Conservation (phyloP, 73 alveolate species). For the Uronychia setigera region DNA sequence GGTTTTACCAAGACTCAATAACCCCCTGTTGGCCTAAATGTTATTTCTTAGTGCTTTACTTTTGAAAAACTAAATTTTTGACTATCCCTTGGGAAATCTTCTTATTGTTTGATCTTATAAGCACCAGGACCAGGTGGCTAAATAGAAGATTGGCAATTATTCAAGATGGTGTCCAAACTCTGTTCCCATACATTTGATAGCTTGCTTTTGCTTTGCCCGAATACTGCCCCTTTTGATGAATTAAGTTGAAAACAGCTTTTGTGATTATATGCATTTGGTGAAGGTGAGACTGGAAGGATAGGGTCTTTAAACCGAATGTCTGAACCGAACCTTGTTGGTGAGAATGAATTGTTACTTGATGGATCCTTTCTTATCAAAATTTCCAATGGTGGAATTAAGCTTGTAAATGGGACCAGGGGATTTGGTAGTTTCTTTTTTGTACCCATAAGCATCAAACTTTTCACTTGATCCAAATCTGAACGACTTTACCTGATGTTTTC, state of each 20-base stretch:
- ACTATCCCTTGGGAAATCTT: background rate
- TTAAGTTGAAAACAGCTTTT: background rate
- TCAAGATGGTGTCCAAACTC: background rate
- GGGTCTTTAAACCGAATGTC: background rate
- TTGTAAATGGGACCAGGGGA: slow-evolving; percentile 14
- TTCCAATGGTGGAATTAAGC: background rate
- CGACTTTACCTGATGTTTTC: background rate
- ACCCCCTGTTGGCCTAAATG: too few relatives aligned
- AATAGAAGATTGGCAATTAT: background rate
- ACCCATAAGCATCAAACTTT: slow-evolving; percentile 2
- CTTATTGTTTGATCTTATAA: background rate
- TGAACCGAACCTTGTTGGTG: background rate
- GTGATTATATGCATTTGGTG: background rate
- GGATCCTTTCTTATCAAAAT: background rate
- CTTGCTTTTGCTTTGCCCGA: background rate
- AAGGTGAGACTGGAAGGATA: background rate
- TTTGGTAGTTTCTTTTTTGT: background rate
- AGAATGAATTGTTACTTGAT: background rate
- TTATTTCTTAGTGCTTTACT: too few relatives aligned
- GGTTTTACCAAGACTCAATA: too few relatives aligned
- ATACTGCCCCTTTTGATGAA: background rate
- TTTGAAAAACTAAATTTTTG: too few relatives aligned
- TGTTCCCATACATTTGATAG: background rate
- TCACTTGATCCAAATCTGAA: slow-evolving; percentile 4
- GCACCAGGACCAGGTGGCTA: background rate